phyloP scores from a whole-genome alignment of 129 eudicot genomes.

The Chrysanthemum seticuspe region DNA sequence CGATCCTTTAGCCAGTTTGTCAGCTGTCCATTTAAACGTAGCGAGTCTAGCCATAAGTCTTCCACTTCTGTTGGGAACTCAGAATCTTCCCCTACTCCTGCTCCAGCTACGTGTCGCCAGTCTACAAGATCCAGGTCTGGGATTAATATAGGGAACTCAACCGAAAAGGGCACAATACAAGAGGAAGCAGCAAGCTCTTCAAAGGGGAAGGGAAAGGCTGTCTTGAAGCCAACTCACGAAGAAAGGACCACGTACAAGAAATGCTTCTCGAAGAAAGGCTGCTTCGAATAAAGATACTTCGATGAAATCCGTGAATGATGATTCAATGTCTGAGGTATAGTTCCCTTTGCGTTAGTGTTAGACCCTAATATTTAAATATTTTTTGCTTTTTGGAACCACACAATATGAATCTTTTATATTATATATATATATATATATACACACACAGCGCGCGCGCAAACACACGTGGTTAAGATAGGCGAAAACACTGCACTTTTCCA shows the following conservation, averaged over 20 bases:
- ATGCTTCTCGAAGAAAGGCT: conserved; percentile 66
- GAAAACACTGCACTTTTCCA: too few relatives aligned
- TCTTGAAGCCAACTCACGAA: conserved; percentile 60
- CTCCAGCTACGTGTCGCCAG: conserved; percentile 49
- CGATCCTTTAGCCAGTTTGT: conserved; percentile 81
- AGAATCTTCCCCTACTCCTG: conserved; percentile 62
- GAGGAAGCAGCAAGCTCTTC: conserved; percentile 59
- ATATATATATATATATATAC: too few relatives aligned
- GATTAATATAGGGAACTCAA: conserved; percentile 44
- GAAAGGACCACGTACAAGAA: conserved; percentile 74
- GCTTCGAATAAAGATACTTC: conserved; percentile 57
- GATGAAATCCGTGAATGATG: conserved; percentile 56
- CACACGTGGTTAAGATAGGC: too few relatives aligned
- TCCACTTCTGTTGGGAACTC: conserved; percentile 51
- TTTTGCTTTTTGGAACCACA: too few relatives aligned
- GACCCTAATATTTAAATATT: too few relatives aligned
- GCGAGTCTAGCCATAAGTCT: conserved; percentile 67
- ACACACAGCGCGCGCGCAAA: too few relatives aligned
- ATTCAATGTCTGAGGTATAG: conserved; percentile 76
- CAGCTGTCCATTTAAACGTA: conserved; percentile 71
- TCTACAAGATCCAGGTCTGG: conserved; percentile 70
- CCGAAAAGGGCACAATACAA: conserved; percentile 45
- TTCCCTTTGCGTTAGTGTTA: not conserved
- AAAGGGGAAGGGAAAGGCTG: conserved; percentile 86
- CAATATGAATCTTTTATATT: too few relatives aligned